phyloP scores from a whole-genome alignment of 2,329 filamentous ascomycete genomes.

The Fusarium phyllophilum region DNA sequence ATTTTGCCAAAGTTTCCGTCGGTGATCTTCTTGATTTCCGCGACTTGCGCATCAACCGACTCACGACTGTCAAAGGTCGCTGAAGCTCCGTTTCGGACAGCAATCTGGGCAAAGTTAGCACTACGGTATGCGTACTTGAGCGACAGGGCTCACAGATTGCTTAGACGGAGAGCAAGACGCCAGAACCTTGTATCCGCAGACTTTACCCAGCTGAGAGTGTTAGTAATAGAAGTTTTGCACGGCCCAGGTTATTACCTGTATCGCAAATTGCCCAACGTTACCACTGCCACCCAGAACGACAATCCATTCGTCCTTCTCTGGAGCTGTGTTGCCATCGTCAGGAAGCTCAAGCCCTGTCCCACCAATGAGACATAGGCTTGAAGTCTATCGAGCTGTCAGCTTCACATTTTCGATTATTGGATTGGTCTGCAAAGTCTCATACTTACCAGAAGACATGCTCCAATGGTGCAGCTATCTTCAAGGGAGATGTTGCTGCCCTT shows the following conservation, averaged over 20 bases:
- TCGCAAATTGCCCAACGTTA: conserved; percentile 49
- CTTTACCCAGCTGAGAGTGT: conserved; percentile 44
- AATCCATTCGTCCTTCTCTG: conserved; percentile 49
- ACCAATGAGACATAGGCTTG: conserved; percentile 46
- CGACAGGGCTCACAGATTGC: conserved; percentile 19
- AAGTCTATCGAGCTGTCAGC: conserved; percentile 38
- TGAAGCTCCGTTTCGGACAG: conserved; percentile 45
- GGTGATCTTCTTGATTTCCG: conserved; percentile 46
- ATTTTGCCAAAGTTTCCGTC: conserved; percentile 48
- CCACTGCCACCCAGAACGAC: conserved; percentile 51
- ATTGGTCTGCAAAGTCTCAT: neutral
- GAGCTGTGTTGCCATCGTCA: conserved; percentile 6
- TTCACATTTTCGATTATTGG: neutral
- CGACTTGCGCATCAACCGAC: conserved; percentile 45
- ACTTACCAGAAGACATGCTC: conserved; percentile 48
- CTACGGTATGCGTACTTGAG: neutral
- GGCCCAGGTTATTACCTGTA: conserved; percentile 38
- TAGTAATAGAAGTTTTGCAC: neutral
- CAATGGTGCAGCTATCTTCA: conserved; percentile 49
- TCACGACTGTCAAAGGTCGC: conserved; percentile 48
- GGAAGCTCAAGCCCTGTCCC: conserved; percentile 43
- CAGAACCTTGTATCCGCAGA: conserved; percentile 51
- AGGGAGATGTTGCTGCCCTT: conserved; percentile 39
- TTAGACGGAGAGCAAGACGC: conserved; percentile 50
- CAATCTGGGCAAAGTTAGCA: conserved; percentile 28